Evolutionary conservation across 2,329 filamentous ascomycete genomes (phyloP).

Genomic region (Venturia nashicola): DNA sequence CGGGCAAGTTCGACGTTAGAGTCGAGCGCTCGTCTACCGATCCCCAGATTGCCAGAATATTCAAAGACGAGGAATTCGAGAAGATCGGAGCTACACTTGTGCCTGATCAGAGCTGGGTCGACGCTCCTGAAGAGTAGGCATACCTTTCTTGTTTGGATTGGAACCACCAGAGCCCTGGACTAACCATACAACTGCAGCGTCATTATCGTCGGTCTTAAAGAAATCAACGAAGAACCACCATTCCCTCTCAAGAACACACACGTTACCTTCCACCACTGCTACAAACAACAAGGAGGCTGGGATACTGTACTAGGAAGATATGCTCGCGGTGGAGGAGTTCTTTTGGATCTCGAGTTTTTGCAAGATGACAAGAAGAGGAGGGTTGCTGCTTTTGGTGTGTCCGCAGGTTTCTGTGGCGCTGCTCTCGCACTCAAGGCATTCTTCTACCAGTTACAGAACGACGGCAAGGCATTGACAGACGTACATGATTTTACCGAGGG

Average conservation of each 20-base stretch:
- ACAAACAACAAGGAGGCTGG: slow-evolving; percentile 44
- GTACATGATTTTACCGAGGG: slow-evolving; percentile 40
- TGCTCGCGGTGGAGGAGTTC: slow-evolving; percentile 59
- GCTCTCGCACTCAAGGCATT: slow-evolving; percentile 61
- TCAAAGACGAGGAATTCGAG: slow-evolving; percentile 28
- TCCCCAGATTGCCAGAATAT: slow-evolving; percentile 26
- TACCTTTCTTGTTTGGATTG: not conserved
- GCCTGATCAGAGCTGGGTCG: slow-evolving; percentile 25
- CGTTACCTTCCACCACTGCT: slow-evolving; percentile 30
- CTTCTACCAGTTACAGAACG: slow-evolving; percentile 68
- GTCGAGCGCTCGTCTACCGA: slow-evolving; percentile 28
- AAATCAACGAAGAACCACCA: slow-evolving; percentile 22
- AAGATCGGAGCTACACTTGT: slow-evolving; percentile 24
- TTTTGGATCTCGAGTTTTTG: slow-evolving; percentile 82
- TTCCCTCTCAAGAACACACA: slow-evolving; percentile 27
- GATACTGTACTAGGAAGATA: slow-evolving; percentile 69
- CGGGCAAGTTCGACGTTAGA: slow-evolving; percentile 24
- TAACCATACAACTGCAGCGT: not conserved
- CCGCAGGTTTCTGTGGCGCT: slow-evolving; percentile 22
- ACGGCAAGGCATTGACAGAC: slow-evolving; percentile 51
- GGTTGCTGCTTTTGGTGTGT: slow-evolving; percentile 53
- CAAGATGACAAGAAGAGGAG: slow-evolving; percentile 58
- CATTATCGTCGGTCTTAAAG: slow-evolving; percentile 30
- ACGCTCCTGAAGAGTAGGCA: slow-evolving; percentile 21
- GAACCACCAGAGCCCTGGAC: not conserved